Evolutionary conservation across 1,284 basidiomycete species (phyloP).

Genomic region (Mycosarcoma mackinlayi): DNA sequence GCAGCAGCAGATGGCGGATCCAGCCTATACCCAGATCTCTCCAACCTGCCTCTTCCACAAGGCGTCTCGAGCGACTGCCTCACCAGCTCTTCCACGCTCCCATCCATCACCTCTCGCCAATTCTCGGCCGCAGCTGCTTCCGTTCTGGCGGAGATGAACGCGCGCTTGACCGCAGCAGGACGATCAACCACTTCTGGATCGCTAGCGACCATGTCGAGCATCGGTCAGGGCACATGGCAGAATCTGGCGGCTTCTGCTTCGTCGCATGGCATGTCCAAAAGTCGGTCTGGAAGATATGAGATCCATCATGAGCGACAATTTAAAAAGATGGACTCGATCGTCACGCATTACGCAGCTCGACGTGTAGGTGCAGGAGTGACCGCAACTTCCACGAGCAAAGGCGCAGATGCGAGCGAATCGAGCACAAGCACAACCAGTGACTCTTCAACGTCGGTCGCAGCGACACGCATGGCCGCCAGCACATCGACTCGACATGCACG

Average conservation of each 20-base stretch:
- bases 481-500: constrained; percentile 13
- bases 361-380: constrained; percentile 18
- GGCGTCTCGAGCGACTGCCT: constrained; percentile 28
- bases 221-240: constrained; percentile 28
- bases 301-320: constrained; percentile 50
- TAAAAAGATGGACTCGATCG: constrained; percentile 56
- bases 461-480: constrained; percentile 12
- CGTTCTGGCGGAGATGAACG: constrained; percentile 56
- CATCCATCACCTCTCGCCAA: constrained; percentile 42
- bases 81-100: constrained; percentile 37
- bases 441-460: background rate
- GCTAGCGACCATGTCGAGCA: constrained; percentile 31
- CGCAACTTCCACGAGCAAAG: background rate
- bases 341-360: constrained; percentile 54
- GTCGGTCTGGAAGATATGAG: constrained; percentile 43
- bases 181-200: constrained; percentile 30
- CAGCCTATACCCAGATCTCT: constrained; percentile 38
- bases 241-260: constrained; percentile 24
- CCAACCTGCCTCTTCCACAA: constrained; percentile 17
- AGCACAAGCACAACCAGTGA: background rate
- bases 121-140: constrained; percentile 49
- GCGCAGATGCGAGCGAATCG: constrained; percentile 3
- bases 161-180: constrained; percentile 46
- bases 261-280: constrained; percentile 34
- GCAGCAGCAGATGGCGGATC: constrained; percentile 3